Conservation (phyloP, 345 rosid genomes). For the Linum lewisii region DNA sequence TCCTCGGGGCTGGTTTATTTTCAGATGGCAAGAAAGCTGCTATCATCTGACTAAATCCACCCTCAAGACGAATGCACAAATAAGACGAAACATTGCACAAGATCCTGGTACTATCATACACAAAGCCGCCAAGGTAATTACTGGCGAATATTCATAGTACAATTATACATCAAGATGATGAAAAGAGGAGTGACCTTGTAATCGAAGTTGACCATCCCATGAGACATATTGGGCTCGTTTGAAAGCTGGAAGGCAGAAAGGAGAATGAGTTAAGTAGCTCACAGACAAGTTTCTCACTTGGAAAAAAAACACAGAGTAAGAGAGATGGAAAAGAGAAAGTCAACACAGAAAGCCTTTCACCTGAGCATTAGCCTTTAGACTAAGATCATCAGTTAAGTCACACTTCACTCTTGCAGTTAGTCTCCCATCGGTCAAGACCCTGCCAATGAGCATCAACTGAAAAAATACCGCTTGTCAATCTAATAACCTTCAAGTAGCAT, state of each 20-base stretch:
- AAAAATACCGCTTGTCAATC: not conserved
- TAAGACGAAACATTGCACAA: not conserved
- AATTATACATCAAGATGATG: not conserved
- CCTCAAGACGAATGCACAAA: too few species aligned
- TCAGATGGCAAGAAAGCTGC: too few species aligned
- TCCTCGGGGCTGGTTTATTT: too few species aligned
- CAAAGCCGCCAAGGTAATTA: too few species aligned
- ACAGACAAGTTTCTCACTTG: not conserved
- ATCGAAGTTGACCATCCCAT: slow-evolving; percentile 80
- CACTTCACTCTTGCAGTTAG: slow-evolving; percentile 77
- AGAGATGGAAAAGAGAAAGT: slow-evolving; percentile 6
- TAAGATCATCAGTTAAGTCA: slow-evolving; percentile 68
- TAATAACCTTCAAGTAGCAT: not conserved
- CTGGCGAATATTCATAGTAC: too few species aligned
- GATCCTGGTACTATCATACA: too few species aligned
- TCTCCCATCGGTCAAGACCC: slow-evolving; percentile 87
- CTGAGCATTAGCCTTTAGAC: slow-evolving; percentile 83
- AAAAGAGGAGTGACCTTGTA: slow-evolving; percentile 49
- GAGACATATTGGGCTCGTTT: slow-evolving; percentile 75
- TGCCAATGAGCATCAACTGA: slow-evolving; percentile 86
- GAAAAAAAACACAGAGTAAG: not conserved
- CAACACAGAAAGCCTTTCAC: slow-evolving; percentile 20
- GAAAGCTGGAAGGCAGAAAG: slow-evolving; percentile 50
- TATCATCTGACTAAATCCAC: too few species aligned
- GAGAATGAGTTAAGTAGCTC: slow-evolving; percentile 10